Percentiles rank a stretch among this genome's conserved stretches.
Conservation (phyloP, 2,329 filamentous ascomycete species). For the Calonectria pteridis region DNA sequence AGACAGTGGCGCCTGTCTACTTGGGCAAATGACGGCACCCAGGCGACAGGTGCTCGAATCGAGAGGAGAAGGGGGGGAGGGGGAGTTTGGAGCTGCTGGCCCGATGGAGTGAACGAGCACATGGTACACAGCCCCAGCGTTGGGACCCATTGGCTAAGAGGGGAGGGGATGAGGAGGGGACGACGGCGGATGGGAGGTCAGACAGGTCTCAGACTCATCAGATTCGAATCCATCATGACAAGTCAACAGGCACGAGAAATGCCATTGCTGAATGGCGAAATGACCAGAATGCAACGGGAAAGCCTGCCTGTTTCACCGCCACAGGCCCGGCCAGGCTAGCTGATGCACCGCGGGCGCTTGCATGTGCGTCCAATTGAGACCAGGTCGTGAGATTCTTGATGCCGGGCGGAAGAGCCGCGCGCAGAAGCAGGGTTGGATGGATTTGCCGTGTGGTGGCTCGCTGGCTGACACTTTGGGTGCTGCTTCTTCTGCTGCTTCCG, state of each 20-base stretch:
- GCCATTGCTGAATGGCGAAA: constrained; percentile 7
- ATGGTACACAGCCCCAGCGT: not conserved
- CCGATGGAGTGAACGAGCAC: not conserved
- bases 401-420: constrained; percentile 10
- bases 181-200: not conserved
- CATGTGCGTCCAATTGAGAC: constrained; percentile 40
- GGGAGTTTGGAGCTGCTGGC: not conserved
- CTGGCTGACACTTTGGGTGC: not conserved
- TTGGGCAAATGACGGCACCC: constrained; percentile 34
- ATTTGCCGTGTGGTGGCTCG: not conserved
- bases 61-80: constrained; percentile 23
- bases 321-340: constrained; percentile 17
- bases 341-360: constrained; percentile 31
- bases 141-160: not conserved
- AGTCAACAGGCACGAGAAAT: not conserved
- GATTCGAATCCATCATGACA: not conserved
- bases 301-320: constrained; percentile 28
- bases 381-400: constrained; percentile 28
- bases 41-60: constrained; percentile 24
- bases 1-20: constrained; percentile 35
- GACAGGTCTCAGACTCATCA: constrained; percentile 12
- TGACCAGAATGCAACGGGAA: constrained; percentile 1
- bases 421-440: not conserved
- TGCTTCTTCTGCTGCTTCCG: not conserved
- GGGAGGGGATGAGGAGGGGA: not conserved